Percentiles rank a stretch among this genome's conserved stretches.
phyloP scores from a whole-genome alignment of 2,329 filamentous ascomycete genomes.

The Tolypocladium paradoxum region DNA sequence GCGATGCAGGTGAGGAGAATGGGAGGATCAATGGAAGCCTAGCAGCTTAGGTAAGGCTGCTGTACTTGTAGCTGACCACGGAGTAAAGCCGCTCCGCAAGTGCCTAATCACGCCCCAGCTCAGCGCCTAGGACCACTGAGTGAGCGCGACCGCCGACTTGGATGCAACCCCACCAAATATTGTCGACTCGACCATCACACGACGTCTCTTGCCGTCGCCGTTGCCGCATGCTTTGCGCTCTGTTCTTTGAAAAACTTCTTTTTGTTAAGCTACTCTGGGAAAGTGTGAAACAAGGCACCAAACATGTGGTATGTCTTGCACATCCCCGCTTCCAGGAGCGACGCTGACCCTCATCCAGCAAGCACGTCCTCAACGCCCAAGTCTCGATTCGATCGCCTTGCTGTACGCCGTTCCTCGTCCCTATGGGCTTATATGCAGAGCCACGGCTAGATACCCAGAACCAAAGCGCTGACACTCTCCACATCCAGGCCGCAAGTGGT shows the following conservation, averaged over 20 bases:
- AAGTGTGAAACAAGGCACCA: no score
- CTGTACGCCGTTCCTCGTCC: conserved; percentile 47
- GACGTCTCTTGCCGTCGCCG: not conserved
- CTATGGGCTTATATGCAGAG: not conserved
- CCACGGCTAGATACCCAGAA: no score
- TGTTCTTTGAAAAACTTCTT: no score
- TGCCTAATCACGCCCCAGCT: not conserved
- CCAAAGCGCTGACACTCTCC: not conserved
- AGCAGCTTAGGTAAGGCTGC: not conserved
- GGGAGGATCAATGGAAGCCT: not conserved
- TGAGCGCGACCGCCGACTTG: not conserved
- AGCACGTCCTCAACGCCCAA: conserved; percentile 97
- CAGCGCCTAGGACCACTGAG: not conserved
- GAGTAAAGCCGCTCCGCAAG: no score
- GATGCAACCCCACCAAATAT: not conserved
- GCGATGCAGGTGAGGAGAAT: not conserved
- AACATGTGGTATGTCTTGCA: conserved; percentile 25
- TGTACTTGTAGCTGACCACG: not conserved
- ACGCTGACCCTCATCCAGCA: conserved; percentile 43
- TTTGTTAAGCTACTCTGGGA: no score
- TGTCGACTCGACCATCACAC: not conserved
- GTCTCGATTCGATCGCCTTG: conserved; percentile 92
- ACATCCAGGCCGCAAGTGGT: conserved; percentile 78
- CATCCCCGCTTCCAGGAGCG: not conserved
- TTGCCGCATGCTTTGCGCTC: no score